A percentile compares a stretch with the other conserved stretches of the same genome.
Conservation (phyloP, 352 stramenopile genomes). For the Globisporangium perplexum region DNA sequence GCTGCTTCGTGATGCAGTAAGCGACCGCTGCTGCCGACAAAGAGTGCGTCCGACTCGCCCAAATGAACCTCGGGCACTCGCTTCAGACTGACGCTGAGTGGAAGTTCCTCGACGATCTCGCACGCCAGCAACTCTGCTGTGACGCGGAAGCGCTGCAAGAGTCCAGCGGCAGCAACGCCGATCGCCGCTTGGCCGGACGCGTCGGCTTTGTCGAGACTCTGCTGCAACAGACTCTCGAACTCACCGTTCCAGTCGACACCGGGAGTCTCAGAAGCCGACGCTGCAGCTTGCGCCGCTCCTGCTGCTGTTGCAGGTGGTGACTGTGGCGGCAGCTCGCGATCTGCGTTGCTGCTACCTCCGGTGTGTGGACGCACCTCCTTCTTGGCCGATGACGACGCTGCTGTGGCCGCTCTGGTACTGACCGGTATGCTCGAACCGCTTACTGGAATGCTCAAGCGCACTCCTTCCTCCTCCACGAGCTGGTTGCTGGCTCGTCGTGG, state of each 20-base stretch:
- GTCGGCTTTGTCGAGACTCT: neutral
- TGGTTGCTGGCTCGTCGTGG: constrained; percentile 2
- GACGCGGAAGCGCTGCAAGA: constrained; percentile 35
- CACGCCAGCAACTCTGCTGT: constrained; percentile 22
- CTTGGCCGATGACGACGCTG: neutral
- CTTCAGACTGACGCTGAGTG: constrained; percentile 18
- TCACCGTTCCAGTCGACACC: constrained; percentile 7
- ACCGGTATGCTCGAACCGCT: neutral
- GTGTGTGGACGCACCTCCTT: neutral
- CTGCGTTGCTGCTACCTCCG: neutral
- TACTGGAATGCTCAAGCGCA: neutral
- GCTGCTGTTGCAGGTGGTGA: neutral
- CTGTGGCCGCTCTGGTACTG: neutral
- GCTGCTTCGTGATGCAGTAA: neutral
- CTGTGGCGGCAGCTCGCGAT: neutral
- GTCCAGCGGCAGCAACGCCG: constrained; percentile 19
- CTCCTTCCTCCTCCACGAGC: neutral
- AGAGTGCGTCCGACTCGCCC: neutral
- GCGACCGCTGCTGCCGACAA: neutral
- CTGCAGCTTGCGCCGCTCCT: neutral
- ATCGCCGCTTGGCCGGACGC: neutral
- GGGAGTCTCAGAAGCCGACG: neutral
- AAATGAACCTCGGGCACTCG: constrained; percentile 3
- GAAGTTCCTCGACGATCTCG: constrained; percentile 32
- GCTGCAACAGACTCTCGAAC: neutral